phyloP scores from a whole-genome alignment of 192 early-diverging fungal genomes.

The Coemansia sp. region DNA sequence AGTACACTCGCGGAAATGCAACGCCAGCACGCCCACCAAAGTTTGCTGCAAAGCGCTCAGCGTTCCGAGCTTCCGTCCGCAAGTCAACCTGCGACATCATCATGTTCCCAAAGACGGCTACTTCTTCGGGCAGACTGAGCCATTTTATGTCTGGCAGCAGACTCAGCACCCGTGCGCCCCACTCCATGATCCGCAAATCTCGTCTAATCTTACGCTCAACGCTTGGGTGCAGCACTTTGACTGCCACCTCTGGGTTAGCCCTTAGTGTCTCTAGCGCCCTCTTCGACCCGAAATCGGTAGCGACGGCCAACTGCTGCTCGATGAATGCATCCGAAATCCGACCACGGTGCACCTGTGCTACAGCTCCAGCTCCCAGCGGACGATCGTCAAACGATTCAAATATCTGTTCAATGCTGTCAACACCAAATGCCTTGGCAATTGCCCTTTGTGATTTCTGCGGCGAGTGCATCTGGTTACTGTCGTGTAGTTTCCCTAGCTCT shows the following conservation, averaged over 20 bases:
- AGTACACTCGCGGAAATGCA: slow-evolving; percentile 61
- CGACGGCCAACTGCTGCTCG: slow-evolving; percentile 11
- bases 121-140: slow-evolving; percentile 89
- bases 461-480: slow-evolving; percentile 75
- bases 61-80: slow-evolving; percentile 72
- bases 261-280: slow-evolving; percentile 20
- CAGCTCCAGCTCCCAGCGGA: slow-evolving; percentile 91
- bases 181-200: slow-evolving; percentile 81
- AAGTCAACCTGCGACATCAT: slow-evolving; percentile 90
- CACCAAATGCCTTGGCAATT: slow-evolving; percentile 66
- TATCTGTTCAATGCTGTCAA: slow-evolving; percentile 64
- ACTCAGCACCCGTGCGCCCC: slow-evolving; percentile 64
- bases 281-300: slow-evolving; percentile 9
- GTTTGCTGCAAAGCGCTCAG: slow-evolving; percentile 61
- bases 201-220: slow-evolving; percentile 65
- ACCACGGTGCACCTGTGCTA: slow-evolving; percentile 79
- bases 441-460: slow-evolving; percentile 62
- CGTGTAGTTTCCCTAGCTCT: slow-evolving; percentile 78
- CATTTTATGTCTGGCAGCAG: slow-evolving; percentile 78
- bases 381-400: slow-evolving; percentile 75
- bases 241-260: slow-evolving; percentile 61
- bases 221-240: slow-evolving; percentile 91
- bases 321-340: slow-evolving; percentile 24
- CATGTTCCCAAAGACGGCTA: slow-evolving; percentile 84
- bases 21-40: slow-evolving; percentile 58